A percentile compares a stretch with the other conserved stretches of the same genome.
Evolutionary conservation across 2,329 filamentous ascomycete genomes (phyloP).

Genomic region (Aulographum hederae): DNA sequence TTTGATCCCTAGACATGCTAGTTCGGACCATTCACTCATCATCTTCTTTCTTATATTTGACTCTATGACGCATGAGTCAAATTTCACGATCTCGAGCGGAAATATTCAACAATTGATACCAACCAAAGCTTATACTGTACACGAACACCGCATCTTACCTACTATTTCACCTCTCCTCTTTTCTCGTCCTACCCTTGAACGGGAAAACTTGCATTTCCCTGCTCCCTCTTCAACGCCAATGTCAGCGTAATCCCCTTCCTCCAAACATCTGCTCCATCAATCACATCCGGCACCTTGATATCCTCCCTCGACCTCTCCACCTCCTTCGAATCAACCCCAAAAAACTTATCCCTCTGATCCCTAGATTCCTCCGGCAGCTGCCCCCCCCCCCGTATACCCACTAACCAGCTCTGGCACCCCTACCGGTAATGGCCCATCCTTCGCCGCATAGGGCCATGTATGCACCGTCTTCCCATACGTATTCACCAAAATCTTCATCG

Average conservation of each 20-base stretch:
- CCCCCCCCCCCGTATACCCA: conserved; percentile 1
- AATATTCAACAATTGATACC: too few species aligned
- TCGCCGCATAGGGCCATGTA: conserved; percentile 3
- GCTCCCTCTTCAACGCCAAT: not conserved
- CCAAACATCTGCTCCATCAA: conserved; percentile 2
- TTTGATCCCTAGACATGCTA: too few species aligned
- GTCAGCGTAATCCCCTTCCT: conserved; percentile 1
- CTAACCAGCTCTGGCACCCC: conserved; percentile 2
- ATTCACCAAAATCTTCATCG: conserved; percentile 4
- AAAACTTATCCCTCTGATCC: conserved; percentile 2
- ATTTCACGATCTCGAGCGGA: too few species aligned
- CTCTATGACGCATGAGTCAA: too few species aligned
- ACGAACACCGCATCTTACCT: too few species aligned
- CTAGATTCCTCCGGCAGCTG: not conserved
- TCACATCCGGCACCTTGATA: not conserved
- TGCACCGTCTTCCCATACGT: conserved; percentile 3
- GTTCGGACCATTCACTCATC: too few species aligned
- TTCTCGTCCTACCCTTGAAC: not conserved
- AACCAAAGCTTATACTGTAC: too few species aligned
- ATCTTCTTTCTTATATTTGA: too few species aligned
- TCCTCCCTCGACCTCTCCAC: not conserved
- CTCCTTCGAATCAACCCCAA: not conserved
- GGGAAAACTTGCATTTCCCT: not conserved
- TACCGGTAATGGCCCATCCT: conserved; percentile 1
- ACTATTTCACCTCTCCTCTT: too few species aligned